Percentiles rank a stretch among this genome's conserved stretches.
phyloP scores from a whole-genome alignment of 192 early-diverging fungal genomes.

The Backusella liffmaniae region DNA sequence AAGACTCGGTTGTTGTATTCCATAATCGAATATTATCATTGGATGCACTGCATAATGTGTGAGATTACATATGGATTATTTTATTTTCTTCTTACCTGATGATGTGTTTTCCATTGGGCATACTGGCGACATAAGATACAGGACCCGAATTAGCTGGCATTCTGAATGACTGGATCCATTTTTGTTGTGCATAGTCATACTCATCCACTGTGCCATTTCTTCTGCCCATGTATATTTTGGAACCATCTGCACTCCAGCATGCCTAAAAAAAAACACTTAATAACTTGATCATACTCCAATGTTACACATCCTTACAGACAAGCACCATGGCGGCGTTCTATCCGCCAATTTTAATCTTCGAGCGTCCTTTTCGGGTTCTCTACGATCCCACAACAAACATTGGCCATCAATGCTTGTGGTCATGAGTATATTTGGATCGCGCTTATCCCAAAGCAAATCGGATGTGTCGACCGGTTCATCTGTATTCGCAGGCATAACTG shows the following conservation, averaged over 20 bases:
- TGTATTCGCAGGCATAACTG: not conserved
- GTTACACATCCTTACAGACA: conserved; percentile 48
- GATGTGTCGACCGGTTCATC: not conserved
- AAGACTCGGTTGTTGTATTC: conserved; percentile 64
- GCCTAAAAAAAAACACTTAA: conserved; percentile 34
- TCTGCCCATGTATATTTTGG: conserved; percentile 78
- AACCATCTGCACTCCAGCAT: conserved; percentile 86
- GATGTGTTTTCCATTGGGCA: conserved; percentile 82
- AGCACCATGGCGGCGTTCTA: conserved; percentile 73
- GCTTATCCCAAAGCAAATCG: not conserved
- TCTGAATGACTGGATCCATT: conserved; percentile 67
- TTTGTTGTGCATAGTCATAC: conserved; percentile 69
- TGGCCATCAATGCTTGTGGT: conserved; percentile 77
- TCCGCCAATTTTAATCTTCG: conserved; percentile 51
- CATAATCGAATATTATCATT: conserved; percentile 92
- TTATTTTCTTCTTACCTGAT: conserved; percentile 61
- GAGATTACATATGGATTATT: not conserved
- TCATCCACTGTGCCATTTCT: conserved; percentile 92
- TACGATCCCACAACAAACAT: conserved; percentile 72
- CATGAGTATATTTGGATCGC: conserved; percentile 50
- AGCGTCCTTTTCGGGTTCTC: conserved; percentile 53
- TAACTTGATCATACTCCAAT: not conserved
- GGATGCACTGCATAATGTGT: conserved; percentile 62
- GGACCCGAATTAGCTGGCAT: conserved; percentile 90
- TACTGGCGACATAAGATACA: conserved; percentile 69